These are phyloP conservation scores for Calonectria pauciramosa DNA, from an alignment of 2,329 filamentous ascomycete genomes.

Conservation along the genomic window DNA sequence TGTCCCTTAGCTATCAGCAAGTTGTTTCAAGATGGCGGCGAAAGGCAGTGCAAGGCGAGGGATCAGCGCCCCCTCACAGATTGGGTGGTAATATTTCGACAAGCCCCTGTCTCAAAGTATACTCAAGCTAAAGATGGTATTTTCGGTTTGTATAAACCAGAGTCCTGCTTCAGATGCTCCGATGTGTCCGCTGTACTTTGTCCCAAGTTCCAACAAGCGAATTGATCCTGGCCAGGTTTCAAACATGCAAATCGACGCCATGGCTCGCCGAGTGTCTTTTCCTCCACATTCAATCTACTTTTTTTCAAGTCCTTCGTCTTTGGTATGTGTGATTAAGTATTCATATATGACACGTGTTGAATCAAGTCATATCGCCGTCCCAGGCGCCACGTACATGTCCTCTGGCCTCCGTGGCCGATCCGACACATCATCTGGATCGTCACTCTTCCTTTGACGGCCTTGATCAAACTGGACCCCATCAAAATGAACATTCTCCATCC, in stretches of 20 bases:
- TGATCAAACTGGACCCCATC: conserved; percentile 18
- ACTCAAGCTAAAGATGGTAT: conserved; percentile 16
- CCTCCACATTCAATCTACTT: neutral
- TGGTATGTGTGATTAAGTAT: conserved; percentile 7
- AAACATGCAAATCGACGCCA: conserved; percentile 12
- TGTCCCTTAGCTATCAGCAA: neutral
- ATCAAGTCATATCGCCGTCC: conserved; percentile 24
- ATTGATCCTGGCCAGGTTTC: neutral
- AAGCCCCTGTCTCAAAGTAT: neutral
- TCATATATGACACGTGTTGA: conserved; percentile 2
- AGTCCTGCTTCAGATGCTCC: neutral
- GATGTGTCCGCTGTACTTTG: conserved; percentile 8
- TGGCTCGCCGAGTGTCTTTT: conserved; percentile 6
- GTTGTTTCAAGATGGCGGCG: neutral
- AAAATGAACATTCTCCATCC: conserved; percentile 16
- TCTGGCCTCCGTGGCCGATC: conserved; percentile 4
- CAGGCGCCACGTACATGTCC: conserved; percentile 23
- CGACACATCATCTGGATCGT: neutral
- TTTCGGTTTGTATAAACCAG: neutral
- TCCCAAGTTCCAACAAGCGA: conserved; percentile 7
- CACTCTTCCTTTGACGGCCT: neutral
- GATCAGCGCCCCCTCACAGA: neutral
- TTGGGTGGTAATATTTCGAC: neutral
- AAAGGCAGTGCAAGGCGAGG: neutral
- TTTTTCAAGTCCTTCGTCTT: neutral